Evolutionary conservation across 192 early-diverging fungal species (phyloP).

Genomic region (Umbelopsis sp.): DNA sequence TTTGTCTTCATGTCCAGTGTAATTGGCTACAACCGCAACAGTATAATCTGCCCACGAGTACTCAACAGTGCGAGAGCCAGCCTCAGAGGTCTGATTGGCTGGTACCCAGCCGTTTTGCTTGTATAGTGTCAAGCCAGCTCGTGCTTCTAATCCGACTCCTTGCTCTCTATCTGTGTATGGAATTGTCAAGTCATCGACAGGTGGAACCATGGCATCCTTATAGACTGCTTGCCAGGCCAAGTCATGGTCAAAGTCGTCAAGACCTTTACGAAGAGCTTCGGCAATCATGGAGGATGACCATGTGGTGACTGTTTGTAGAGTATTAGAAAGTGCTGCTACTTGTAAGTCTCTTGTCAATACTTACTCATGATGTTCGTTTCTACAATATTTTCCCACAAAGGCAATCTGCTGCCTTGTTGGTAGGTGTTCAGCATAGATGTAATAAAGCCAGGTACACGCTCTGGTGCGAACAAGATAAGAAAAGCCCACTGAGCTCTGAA

Average conservation of each 20-base stretch:
- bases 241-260: not conserved
- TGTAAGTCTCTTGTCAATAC: too few relatives aligned
- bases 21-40: constrained; percentile 1
- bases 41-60: constrained; percentile 7
- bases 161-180: not conserved
- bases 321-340: too few relatives aligned
- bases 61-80: constrained; percentile 12
- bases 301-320: not conserved
- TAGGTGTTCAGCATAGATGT: constrained; percentile 9
- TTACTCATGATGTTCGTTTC: constrained; percentile 12
- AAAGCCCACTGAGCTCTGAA: constrained; percentile 15
- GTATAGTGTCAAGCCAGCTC: constrained; percentile 7
- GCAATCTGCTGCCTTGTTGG: not conserved
- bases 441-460: constrained; percentile 1
- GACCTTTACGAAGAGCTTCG: constrained; percentile 5
- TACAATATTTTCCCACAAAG: constrained; percentile 7
- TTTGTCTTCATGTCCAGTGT: not conserved
- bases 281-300: constrained; percentile 14
- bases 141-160: not conserved
- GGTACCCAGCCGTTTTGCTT: constrained; percentile 14
- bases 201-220: constrained; percentile 13
- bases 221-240: not conserved
- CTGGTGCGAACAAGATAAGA: constrained; percentile 1
- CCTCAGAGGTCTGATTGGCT: not conserved
- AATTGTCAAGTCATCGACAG: not conserved